These are phyloP conservation scores for Chaetomiaceae sp. DNA, from an alignment of 2,329 filamentous ascomycete species.

Conservation along the genomic window DNA sequence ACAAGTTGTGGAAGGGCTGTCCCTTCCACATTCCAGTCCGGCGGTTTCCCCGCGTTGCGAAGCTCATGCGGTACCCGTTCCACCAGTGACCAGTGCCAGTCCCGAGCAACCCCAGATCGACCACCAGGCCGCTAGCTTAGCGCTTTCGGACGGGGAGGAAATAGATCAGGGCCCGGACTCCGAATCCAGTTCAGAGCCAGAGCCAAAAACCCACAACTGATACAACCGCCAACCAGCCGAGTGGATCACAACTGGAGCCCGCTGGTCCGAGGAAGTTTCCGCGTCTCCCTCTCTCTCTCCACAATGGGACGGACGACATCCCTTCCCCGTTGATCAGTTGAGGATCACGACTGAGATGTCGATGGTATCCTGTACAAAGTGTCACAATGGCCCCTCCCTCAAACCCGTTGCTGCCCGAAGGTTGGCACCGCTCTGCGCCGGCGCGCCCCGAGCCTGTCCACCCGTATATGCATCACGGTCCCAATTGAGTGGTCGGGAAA, in stretches of 20 bases:
- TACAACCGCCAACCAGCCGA: neutral
- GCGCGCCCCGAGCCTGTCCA: slow-evolving; percentile 7
- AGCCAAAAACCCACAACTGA: neutral
- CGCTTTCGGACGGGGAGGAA: slow-evolving; percentile 4
- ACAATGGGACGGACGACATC: slow-evolving; percentile 3
- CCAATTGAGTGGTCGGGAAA: slow-evolving; percentile 21
- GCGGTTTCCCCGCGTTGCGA: slow-evolving; percentile 37
- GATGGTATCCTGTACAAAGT: no score
- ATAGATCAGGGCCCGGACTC: slow-evolving; percentile 5
- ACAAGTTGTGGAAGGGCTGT: slow-evolving; percentile 9
- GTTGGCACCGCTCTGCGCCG: neutral
- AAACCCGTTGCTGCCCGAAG: slow-evolving; percentile 15
- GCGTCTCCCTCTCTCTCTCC: neutral
- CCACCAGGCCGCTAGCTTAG: slow-evolving; percentile 1
- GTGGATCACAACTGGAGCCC: slow-evolving; percentile 3
- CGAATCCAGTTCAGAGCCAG: neutral
- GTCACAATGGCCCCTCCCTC: no score
- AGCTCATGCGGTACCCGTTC: no score
- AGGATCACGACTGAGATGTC: neutral
- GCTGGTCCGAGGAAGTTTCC: slow-evolving; percentile 3
- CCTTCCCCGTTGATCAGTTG: neutral
- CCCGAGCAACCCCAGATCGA: slow-evolving; percentile 20
- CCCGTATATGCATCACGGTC: slow-evolving; percentile 15
- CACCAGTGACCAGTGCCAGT: slow-evolving; percentile 23
- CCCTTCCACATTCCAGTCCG: slow-evolving; percentile 29